Conservation (phyloP, 2,329 filamentous ascomycete species). For the Graphiopsis chlorocephala region DNA sequence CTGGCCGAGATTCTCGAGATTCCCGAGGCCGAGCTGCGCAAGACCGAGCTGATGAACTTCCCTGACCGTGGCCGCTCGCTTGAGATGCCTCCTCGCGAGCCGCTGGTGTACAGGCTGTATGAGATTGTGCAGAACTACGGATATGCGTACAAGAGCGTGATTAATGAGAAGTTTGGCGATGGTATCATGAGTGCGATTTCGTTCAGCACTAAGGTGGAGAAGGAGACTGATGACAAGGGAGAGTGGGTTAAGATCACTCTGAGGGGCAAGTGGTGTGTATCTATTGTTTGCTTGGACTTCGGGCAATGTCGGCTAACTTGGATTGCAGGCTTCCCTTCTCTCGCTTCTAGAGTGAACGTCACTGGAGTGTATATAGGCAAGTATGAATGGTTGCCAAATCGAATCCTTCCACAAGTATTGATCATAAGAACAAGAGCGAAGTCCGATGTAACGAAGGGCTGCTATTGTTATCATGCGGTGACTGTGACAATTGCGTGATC, state of each 20-base stretch:
- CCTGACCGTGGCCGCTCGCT: constrained; percentile 77
- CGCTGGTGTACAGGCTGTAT: constrained; percentile 84
- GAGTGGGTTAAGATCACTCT: constrained; percentile 83
- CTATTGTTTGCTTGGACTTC: background rate
- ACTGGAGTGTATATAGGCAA: constrained; percentile 9
- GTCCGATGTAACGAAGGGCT: background rate
- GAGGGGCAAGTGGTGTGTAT: constrained; percentile 73
- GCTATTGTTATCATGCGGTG: background rate
- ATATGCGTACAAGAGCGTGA: constrained; percentile 88
- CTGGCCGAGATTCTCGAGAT: constrained; percentile 66
- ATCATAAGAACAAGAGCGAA: background rate
- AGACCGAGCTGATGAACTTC: constrained; percentile 65
- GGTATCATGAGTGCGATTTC: constrained; percentile 97
- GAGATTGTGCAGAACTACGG: constrained; percentile 97
- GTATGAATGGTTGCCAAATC: constrained; percentile 4
- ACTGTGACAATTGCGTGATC: background rate
- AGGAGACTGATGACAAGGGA: constrained; percentile 83
- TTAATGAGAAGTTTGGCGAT: constrained; percentile 80
- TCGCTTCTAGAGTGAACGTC: constrained; percentile 40
- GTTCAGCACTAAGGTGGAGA: constrained; percentile 87
- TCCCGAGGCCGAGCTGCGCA: constrained; percentile 51
- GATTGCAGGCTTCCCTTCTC: constrained; percentile 47
- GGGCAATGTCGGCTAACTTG: constrained; percentile 16
- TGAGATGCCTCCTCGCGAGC: constrained; percentile 81
- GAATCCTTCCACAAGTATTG: background rate